These are phyloP conservation scores for Lablab purpureus DNA, from an alignment of 306 rosid species.

Conservation along the genomic window DNA sequence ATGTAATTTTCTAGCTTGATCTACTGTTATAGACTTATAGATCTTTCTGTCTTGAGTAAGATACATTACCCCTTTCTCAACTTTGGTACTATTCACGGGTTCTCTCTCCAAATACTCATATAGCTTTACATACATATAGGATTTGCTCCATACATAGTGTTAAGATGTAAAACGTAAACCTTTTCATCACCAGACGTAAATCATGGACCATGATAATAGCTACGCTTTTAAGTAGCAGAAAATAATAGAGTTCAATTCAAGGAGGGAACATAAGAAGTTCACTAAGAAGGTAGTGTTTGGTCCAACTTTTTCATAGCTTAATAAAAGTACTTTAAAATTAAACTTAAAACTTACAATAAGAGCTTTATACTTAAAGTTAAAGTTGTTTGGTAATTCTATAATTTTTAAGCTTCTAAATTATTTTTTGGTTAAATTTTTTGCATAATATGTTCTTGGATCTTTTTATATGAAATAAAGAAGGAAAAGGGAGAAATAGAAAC, in stretches of 20 bases:
- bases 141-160: conserved; percentile 14
- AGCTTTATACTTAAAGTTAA: background rate
- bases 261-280: conserved; percentile 15
- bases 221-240: conserved; percentile 30
- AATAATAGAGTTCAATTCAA: conserved; percentile 3
- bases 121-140: conserved; percentile 9
- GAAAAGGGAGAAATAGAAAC: background rate
- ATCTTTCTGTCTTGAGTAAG: conserved; percentile 2
- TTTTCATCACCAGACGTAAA: conserved; percentile 13
- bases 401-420: background rate
- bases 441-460: background rate
- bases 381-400: background rate
- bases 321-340: background rate
- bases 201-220: conserved; percentile 10
- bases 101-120: conserved; percentile 11
- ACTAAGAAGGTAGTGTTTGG: background rate
- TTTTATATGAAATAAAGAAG: conserved; percentile 1
- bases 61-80: background rate
- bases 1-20: background rate
- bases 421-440: background rate
- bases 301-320: background rate
- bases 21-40: background rate
- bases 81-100: background rate
- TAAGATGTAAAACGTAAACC: background rate
- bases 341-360: background rate